Evolutionary conservation across 495 filamentous ascomycete genomes (phyloP).

Genomic region (Tetracladium setigerum): DNA sequence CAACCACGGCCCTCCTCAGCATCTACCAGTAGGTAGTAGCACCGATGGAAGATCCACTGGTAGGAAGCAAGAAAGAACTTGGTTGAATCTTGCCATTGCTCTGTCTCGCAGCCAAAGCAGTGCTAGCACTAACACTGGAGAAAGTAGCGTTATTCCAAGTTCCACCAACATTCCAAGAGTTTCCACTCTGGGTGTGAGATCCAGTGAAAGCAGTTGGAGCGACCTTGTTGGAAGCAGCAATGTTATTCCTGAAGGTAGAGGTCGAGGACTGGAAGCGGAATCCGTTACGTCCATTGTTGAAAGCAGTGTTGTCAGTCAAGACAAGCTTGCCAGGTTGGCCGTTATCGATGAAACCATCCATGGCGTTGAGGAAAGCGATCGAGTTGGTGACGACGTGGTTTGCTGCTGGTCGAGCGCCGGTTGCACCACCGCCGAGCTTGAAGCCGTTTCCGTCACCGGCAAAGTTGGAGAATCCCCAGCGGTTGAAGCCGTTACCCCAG

Average conservation of each 20-base stretch:
- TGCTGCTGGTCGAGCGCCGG: constrained; percentile 17
- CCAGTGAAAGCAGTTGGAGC: constrained; percentile 1
- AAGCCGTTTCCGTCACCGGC: constrained; percentile 26
- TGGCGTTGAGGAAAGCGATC: constrained; percentile 23
- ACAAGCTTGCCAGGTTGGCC: constrained; percentile 17
- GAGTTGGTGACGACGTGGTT: constrained; percentile 24
- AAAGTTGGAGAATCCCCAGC: constrained; percentile 24
- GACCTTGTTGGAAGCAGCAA: constrained; percentile 18
- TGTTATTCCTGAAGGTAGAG: constrained; percentile 18
- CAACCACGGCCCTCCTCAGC: no score
- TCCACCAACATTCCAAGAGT: constrained; percentile 21
- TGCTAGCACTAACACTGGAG: constrained; percentile 13
- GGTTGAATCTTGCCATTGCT: constrained; percentile 17
- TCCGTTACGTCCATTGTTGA: constrained; percentile 22
- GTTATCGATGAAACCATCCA: constrained; percentile 25
- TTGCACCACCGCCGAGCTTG: constrained; percentile 23
- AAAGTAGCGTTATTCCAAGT: constrained; percentile 21
- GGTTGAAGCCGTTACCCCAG: constrained; percentile 27
- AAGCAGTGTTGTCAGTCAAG: constrained; percentile 22
- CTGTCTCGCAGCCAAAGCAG: constrained; percentile 16
- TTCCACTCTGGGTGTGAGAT: constrained; percentile 15
- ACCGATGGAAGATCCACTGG: constrained; percentile 14
- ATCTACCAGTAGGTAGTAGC: constrained; percentile 11
- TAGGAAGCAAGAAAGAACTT: constrained; percentile 18
- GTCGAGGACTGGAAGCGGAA: constrained; percentile 20